Conservation (phyloP, 2,329 filamentous ascomycete species). For the Xylariaceae sp. region DNA sequence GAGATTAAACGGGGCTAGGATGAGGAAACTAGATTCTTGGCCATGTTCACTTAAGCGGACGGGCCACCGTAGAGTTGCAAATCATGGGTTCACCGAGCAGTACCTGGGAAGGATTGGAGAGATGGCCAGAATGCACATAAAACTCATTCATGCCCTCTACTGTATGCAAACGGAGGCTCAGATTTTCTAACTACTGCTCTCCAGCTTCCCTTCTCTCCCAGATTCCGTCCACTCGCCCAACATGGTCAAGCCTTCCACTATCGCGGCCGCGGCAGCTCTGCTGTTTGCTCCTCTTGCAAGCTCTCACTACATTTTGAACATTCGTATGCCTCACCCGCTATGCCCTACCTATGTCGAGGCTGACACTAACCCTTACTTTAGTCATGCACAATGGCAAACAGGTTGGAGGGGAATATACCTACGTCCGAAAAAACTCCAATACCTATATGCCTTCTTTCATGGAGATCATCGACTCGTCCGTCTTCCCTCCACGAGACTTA, state of each 20-base stretch:
- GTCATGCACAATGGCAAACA: constrained; percentile 47
- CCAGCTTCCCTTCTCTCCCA: not conserved
- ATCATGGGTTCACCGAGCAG: not conserved
- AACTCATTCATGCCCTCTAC: constrained; percentile 11
- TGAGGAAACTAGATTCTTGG: constrained; percentile 7
- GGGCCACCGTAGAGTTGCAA: not conserved
- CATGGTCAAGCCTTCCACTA: constrained; percentile 34
- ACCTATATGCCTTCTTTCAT: constrained; percentile 47
- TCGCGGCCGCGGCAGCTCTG: constrained; percentile 32
- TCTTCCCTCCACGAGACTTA: not conserved
- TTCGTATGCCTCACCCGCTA: constrained; percentile 28
- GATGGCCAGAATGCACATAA: constrained; percentile 20
- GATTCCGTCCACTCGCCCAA: constrained; percentile 12
- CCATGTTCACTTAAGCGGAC: constrained; percentile 7
- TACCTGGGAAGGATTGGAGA: not conserved
- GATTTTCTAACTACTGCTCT: not conserved
- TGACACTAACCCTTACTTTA: not conserved
- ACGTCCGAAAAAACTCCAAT: constrained; percentile 55
- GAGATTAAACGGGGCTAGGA: constrained; percentile 16
- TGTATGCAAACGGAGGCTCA: not conserved
- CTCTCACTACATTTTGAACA: constrained; percentile 47
- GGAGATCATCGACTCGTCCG: constrained; percentile 44
- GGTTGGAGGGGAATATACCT: constrained; percentile 52
- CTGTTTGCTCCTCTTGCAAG: constrained; percentile 35
- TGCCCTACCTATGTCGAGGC: not conserved